phyloP scores from a whole-genome alignment of 306 rosid species.

The Gynostemma pentaphyllum region DNA sequence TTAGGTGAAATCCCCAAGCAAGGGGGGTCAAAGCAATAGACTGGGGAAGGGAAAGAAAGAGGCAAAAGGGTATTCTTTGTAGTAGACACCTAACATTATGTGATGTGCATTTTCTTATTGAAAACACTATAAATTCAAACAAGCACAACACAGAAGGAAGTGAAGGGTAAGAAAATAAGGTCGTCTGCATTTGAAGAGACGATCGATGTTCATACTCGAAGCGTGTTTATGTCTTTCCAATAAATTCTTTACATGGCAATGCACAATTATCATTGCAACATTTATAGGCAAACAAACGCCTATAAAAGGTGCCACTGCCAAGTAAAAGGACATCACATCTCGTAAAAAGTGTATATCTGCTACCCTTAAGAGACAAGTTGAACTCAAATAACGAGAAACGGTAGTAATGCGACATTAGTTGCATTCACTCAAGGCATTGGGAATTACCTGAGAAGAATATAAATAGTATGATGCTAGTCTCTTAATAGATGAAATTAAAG shows the following conservation, averaged over 20 bases:
- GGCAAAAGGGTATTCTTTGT: no score
- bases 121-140: no score
- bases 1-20: no score
- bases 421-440: neutral
- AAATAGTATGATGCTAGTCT: neutral
- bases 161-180: no score
- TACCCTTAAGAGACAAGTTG: neutral
- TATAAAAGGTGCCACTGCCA: neutral
- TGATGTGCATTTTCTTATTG: no score
- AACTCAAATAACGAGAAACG: neutral
- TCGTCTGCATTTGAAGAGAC: no score
- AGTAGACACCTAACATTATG: no score
- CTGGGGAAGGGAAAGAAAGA: no score
- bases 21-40: no score
- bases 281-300: neutral
- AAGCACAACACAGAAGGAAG: no score
- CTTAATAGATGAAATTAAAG: neutral
- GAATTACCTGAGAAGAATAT: no score
- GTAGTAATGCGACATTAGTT: neutral
- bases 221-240: neutral
- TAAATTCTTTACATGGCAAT: neutral
- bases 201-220: no score
- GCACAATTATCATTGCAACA: neutral
- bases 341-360: neutral
- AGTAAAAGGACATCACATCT: neutral